Evolutionary conservation across 345 rosid genomes (phyloP).

Genomic region (Chamaenerion angustifolium): DNA sequence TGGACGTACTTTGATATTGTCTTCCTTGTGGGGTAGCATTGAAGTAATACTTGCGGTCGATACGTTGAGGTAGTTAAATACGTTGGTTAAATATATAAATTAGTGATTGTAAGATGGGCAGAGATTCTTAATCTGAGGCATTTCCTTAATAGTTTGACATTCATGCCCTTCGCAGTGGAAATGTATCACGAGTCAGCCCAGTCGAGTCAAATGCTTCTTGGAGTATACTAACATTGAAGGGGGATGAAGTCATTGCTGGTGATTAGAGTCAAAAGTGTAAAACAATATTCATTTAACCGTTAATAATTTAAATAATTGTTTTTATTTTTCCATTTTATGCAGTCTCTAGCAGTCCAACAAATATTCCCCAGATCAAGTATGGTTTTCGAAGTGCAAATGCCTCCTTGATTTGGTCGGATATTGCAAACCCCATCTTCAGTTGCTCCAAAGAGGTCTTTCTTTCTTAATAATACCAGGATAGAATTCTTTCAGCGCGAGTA

Average conservation of each 20-base stretch:
- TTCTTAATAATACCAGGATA: slow-evolving; percentile 2
- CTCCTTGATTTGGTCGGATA: slow-evolving; percentile 56
- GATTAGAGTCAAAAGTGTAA: slow-evolving; percentile 13
- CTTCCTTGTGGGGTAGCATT: slow-evolving; percentile 62
- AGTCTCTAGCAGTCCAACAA: slow-evolving; percentile 83
- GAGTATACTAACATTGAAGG: slow-evolving; percentile 52
- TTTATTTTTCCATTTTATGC: slow-evolving; percentile 12
- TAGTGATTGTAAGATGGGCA: no score
- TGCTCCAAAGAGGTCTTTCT: slow-evolving; percentile 55
- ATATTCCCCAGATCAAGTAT: slow-evolving; percentile 61
- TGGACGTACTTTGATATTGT: slow-evolving; percentile 58
- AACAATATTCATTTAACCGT: not conserved
- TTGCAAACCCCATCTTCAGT: slow-evolving; percentile 44
- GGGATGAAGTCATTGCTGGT: slow-evolving; percentile 77
- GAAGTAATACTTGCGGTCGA: slow-evolving; percentile 61
- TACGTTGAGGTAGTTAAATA: slow-evolving; percentile 36
- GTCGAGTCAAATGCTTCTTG: slow-evolving; percentile 49
- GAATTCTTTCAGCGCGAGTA: not conserved
- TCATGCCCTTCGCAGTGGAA: slow-evolving; percentile 39
- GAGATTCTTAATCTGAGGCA: not conserved
- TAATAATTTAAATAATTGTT: slow-evolving; percentile 4
- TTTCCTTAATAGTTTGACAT: not conserved
- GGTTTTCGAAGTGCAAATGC: slow-evolving; percentile 33
- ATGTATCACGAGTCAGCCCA: slow-evolving; percentile 54
- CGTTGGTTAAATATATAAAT: not conserved